These are phyloP conservation scores for Alternaria consortialis DNA, from an alignment of 2,329 filamentous ascomycete genomes.

Conservation along the genomic window DNA sequence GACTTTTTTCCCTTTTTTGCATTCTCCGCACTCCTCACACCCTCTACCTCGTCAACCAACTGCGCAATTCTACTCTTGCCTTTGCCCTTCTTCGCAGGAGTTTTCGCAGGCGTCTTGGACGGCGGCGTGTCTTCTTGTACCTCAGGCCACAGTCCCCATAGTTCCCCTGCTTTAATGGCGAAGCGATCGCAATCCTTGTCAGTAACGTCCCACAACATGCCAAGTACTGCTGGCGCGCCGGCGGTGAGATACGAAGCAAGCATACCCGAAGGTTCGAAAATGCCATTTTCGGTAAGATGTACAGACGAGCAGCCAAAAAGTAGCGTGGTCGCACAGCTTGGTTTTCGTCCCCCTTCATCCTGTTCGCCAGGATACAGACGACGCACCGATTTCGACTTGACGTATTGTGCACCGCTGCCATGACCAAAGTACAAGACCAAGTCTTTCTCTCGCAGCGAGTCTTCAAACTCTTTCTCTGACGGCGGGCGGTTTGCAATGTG, in stretches of 20 bases:
- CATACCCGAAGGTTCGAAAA: constrained; percentile 88
- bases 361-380: constrained; percentile 67
- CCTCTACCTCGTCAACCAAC: constrained; percentile 38
- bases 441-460: constrained; percentile 70
- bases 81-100: constrained; percentile 38
- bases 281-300: constrained; percentile 77
- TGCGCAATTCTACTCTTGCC: constrained; percentile 41
- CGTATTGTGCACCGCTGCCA: constrained; percentile 93
- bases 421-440: constrained; percentile 95
- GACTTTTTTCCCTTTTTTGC: constrained; percentile 37
- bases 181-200: constrained; percentile 97
- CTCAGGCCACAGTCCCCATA: constrained; percentile 78
- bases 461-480: constrained; percentile 78
- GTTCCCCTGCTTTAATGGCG: constrained; percentile 77
- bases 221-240: constrained; percentile 80
- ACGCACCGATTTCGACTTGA: constrained; percentile 83
- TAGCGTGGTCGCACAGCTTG: constrained; percentile 77
- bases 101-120: constrained; percentile 35
- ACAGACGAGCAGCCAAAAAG: constrained; percentile 96
- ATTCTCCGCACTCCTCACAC: constrained; percentile 24
- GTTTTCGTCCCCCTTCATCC: constrained; percentile 22
- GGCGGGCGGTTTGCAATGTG: constrained; percentile 74
- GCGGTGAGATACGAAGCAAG: constrained; percentile 92
- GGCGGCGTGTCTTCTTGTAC: constrained; percentile 41
- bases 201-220: constrained; percentile 97